These are phyloP conservation scores for Colletotrichum godetiae DNA, from an alignment of 2,329 filamentous ascomycete genomes.

Conservation along the genomic window DNA sequence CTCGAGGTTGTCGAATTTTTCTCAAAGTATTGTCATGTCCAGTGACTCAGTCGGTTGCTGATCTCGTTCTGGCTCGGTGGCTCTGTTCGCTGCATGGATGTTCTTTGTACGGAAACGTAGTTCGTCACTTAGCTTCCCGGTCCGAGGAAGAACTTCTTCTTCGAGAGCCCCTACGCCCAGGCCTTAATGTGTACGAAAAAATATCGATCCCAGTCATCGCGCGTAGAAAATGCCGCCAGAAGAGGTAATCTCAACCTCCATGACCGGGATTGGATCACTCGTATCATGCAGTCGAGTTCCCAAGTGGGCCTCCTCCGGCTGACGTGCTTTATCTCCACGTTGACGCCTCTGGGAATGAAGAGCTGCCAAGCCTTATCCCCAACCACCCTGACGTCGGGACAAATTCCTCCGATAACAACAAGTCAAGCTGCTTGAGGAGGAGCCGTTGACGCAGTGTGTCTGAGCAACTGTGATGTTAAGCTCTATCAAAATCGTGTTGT, in stretches of 20 bases:
- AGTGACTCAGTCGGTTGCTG: too few species aligned
- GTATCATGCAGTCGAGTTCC: not conserved
- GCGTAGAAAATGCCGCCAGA: not conserved
- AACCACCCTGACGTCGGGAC: not conserved
- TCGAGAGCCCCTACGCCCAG: too few species aligned
- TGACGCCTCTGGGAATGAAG: constrained; percentile 3
- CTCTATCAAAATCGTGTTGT: not conserved
- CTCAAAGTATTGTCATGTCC: too few species aligned
- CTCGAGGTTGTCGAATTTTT: too few species aligned
- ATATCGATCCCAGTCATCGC: not conserved
- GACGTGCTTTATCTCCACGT: constrained; percentile 17
- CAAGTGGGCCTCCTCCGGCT: not conserved
- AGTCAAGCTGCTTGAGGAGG: not conserved
- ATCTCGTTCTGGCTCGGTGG: too few species aligned
- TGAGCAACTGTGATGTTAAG: not conserved
- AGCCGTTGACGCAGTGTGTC: not conserved
- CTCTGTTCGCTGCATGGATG: too few species aligned
- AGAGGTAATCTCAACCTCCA: not conserved
- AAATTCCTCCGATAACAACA: not conserved
- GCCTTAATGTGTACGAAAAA: too few species aligned
- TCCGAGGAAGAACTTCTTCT: too few species aligned
- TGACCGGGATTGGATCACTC: too few species aligned
- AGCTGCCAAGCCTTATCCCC: constrained; percentile 1
- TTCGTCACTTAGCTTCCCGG: too few species aligned
- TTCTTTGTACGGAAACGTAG: too few species aligned